These are phyloP conservation scores for Coemansia sp. DNA, from an alignment of 192 early-diverging fungal species.

Conservation along the genomic window DNA sequence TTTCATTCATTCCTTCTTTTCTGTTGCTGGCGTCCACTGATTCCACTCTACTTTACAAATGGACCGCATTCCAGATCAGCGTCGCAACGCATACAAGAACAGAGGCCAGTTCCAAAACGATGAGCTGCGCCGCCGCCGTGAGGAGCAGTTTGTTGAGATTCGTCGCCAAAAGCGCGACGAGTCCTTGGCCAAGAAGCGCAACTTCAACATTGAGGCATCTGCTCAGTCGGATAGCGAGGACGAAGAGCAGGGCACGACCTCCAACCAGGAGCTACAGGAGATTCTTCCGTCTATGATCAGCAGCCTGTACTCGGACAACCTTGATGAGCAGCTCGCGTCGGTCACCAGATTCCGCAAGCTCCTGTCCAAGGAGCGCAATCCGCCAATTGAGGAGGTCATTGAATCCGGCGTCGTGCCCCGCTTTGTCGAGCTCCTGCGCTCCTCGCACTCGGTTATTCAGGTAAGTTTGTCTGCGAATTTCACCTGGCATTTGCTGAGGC, in stretches of 20 bases:
- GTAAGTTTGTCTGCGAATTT: slow-evolving; percentile 19
- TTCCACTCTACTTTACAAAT: slow-evolving; percentile 14
- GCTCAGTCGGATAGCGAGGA: slow-evolving; percentile 72
- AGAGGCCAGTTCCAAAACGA: slow-evolving; percentile 83
- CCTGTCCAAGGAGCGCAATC: slow-evolving; percentile 90
- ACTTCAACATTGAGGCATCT: slow-evolving; percentile 59
- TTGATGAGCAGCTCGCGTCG: slow-evolving; percentile 75
- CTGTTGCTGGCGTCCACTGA: background rate
- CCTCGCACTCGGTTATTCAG: slow-evolving; percentile 81
- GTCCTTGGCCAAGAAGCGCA: slow-evolving; percentile 87
- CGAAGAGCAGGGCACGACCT: slow-evolving; percentile 62
- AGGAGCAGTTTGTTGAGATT: slow-evolving; percentile 90
- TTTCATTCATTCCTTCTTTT: slow-evolving; percentile 5
- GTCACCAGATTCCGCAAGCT: slow-evolving; percentile 92
- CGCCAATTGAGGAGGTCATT: slow-evolving; percentile 97
- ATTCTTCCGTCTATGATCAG: slow-evolving; percentile 76
- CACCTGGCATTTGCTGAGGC: background rate
- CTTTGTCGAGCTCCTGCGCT: slow-evolving; percentile 92
- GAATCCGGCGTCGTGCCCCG: slow-evolving; percentile 86
- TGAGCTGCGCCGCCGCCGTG: slow-evolving; percentile 88
- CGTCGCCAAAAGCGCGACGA: slow-evolving; percentile 96
- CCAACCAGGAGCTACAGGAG: slow-evolving; percentile 68
- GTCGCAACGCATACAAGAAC: slow-evolving; percentile 82
- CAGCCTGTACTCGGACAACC: slow-evolving; percentile 73
- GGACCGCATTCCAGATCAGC: slow-evolving; percentile 53